A percentile compares a stretch with the other conserved stretches of the same genome.
Evolutionary conservation across 2,329 filamentous ascomycete species (phyloP).

Genomic region (Neopestalotiopsis sp.): DNA sequence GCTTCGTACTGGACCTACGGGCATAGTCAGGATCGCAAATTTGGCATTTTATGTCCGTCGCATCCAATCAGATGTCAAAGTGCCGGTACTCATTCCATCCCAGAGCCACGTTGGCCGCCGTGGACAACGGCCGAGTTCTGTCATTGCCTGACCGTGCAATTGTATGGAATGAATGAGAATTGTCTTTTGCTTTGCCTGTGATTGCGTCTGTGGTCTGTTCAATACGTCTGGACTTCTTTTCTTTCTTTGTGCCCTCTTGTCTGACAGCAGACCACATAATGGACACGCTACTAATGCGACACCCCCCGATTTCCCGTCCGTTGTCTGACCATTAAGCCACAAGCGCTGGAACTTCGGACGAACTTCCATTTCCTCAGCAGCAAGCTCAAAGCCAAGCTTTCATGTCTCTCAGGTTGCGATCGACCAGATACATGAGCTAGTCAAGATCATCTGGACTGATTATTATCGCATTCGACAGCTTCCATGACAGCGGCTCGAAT

Average conservation of each 20-base stretch:
- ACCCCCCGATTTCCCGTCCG: slow-evolving; percentile 4
- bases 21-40: neutral
- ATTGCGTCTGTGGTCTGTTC: neutral
- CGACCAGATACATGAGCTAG: slow-evolving; percentile 6
- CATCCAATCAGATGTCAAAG: neutral
- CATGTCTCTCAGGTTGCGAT: slow-evolving; percentile 10
- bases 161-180: neutral
- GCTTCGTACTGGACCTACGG: too few relatives aligned
- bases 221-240: neutral
- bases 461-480: neutral
- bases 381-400: slow-evolving; percentile 14
- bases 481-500: neutral
- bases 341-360: slow-evolving; percentile 9
- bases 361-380: neutral
- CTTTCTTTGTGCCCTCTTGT: neutral
- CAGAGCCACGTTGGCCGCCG: neutral
- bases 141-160: neutral
- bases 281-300: neutral
- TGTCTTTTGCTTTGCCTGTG: neutral
- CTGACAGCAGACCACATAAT: neutral
- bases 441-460: neutral
- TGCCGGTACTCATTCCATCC: slow-evolving; percentile 4
- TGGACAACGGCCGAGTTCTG: neutral
- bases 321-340: slow-evolving; percentile 4
- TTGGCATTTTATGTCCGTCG: neutral